Evolutionary conservation across 208 protist species (phyloP).

Genomic region (Trypanosoma cruzi): DNA sequence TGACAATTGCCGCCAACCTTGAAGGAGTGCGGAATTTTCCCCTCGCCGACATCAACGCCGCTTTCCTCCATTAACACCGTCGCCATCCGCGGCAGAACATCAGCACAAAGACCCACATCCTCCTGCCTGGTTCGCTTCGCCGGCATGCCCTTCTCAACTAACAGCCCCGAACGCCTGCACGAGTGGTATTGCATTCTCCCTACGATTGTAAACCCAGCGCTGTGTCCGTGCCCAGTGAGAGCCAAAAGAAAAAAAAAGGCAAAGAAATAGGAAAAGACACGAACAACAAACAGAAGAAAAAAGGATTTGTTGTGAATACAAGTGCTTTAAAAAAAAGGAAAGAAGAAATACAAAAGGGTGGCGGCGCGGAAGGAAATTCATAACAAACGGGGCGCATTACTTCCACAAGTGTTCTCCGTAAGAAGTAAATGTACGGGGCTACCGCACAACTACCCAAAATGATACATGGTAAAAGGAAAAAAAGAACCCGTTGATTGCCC

Average conservation of each 20-base stretch:
- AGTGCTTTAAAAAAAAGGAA: not conserved
- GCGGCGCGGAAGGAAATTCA: conserved; percentile 1
- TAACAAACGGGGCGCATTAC: not conserved
- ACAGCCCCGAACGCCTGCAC: not conserved
- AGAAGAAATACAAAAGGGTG: conserved; percentile 2
- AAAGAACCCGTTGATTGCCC: no score
- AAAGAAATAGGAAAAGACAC: not conserved
- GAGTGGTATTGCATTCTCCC: not conserved
- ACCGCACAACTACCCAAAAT: not conserved
- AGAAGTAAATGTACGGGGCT: not conserved
- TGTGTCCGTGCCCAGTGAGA: not conserved
- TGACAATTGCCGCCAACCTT: not conserved
- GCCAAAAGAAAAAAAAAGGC: not conserved
- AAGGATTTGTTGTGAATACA: not conserved
- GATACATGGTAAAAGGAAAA: not conserved
- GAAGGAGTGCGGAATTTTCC: not conserved
- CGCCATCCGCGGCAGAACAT: not conserved
- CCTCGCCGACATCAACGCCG: not conserved
- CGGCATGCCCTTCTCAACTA: not conserved
- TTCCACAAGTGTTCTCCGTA: not conserved
- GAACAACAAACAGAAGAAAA: not conserved
- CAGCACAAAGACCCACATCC: not conserved
- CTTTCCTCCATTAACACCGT: not conserved
- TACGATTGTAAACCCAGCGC: not conserved
- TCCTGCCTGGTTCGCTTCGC: not conserved